Percentiles rank a stretch among this genome's conserved stretches.
Evolutionary conservation across 2,329 filamentous ascomycete species (phyloP).

Genomic region (Aureobasidium sp.): DNA sequence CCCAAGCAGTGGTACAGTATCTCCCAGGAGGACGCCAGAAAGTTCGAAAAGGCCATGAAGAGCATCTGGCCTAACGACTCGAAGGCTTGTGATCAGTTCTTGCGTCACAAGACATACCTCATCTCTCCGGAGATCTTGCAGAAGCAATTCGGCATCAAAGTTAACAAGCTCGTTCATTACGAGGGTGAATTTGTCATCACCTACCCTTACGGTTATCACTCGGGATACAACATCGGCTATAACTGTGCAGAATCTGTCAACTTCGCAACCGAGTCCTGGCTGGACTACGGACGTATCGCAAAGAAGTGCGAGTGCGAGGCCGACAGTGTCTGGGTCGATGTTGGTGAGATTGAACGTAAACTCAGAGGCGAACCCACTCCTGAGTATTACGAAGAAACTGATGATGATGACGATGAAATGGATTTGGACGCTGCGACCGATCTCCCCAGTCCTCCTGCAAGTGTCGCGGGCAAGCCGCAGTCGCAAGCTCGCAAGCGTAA

Average conservation of each 20-base stretch:
- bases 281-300: conserved; percentile 89
- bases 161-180: conserved; percentile 91
- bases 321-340: conserved; percentile 97
- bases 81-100: conserved; percentile 91
- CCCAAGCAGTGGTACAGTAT: conserved; percentile 99
- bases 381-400: conserved; percentile 73
- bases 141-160: conserved; percentile 86
- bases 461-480: conserved; percentile 58
- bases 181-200: conserved; percentile 98
- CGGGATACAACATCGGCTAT: conserved; percentile 94
- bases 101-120: conserved; percentile 94
- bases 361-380: conserved; percentile 75
- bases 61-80: conserved; percentile 89
- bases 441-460: conserved; percentile 71
- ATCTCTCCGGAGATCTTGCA: conserved; percentile 86
- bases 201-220: conserved; percentile 97
- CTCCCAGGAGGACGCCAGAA: conserved; percentile 85
- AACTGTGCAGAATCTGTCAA: conserved; percentile 99
- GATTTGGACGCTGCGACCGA: conserved; percentile 50
- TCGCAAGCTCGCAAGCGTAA: conserved; percentile 61
- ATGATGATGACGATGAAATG: conserved; percentile 56
- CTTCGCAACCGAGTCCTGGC: conserved; percentile 91
- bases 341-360: conserved; percentile 91
- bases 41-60: conserved; percentile 93
- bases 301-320: conserved; percentile 96